A percentile compares a stretch with the other conserved stretches of the same genome.
Conservation (phyloP, 495 filamentous ascomycete species). For the Aspergillus campestris region DNA sequence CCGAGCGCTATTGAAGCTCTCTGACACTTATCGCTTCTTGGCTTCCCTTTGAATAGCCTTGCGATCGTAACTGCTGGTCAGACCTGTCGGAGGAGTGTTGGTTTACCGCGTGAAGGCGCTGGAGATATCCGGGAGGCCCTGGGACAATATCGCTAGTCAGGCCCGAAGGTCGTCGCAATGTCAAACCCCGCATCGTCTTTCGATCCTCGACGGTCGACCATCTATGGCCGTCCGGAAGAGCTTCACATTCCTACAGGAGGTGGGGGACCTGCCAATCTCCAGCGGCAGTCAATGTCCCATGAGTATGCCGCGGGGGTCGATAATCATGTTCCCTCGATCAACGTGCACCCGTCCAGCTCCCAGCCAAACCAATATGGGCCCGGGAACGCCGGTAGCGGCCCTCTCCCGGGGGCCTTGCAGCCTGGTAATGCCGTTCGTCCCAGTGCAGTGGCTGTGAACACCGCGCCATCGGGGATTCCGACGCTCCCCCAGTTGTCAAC, state of each 20-base stretch:
- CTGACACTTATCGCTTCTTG: too few relatives aligned
- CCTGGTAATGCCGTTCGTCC: slow-evolving; percentile 56
- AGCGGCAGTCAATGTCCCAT: slow-evolving; percentile 43
- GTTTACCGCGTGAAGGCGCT: too few relatives aligned
- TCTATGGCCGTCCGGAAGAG: slow-evolving; percentile 57
- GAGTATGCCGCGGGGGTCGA: slow-evolving; percentile 39
- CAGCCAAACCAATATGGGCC: slow-evolving; percentile 48
- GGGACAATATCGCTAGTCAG: slow-evolving; percentile 2
- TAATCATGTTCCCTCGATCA: slow-evolving; percentile 49
- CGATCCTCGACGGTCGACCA: slow-evolving; percentile 45
- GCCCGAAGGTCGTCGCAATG: slow-evolving; percentile 19
- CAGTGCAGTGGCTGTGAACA: slow-evolving; percentile 58
- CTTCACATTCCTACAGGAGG: slow-evolving; percentile 64
- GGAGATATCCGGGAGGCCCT: too few relatives aligned
- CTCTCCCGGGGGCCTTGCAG: slow-evolving; percentile 65
- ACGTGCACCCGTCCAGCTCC: slow-evolving; percentile 54
- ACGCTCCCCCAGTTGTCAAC: slow-evolving; percentile 56
- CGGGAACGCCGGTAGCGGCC: slow-evolving; percentile 25
- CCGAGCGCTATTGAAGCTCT: neutral
- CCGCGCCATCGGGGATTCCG: slow-evolving; percentile 60
- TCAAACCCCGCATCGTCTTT: slow-evolving; percentile 42
- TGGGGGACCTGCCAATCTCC: slow-evolving; percentile 27
- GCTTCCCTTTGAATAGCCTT: too few relatives aligned
- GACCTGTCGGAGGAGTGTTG: too few relatives aligned
- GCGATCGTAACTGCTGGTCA: too few relatives aligned